Evolutionary conservation across 2,329 filamentous ascomycete genomes (phyloP).

Genomic region (Fulvia fulva): DNA sequence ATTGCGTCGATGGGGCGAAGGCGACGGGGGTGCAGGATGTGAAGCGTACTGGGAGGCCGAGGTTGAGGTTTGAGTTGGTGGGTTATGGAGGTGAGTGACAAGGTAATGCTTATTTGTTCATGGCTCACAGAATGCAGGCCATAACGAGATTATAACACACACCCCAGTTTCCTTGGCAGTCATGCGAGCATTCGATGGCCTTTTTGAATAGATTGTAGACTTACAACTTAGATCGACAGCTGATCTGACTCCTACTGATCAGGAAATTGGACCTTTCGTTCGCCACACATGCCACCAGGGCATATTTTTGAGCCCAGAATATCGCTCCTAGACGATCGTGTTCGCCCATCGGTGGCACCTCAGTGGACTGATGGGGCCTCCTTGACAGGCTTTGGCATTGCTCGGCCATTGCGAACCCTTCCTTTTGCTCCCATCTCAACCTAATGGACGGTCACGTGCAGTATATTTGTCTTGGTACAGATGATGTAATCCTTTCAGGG

Average conservation of each 20-base stretch:
- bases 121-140: constrained; percentile 47
- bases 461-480: neutral
- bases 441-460: too few species aligned
- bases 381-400: too few species aligned
- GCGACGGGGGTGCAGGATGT: constrained; percentile 24
- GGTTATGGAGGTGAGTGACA: constrained; percentile 39
- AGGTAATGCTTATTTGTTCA: neutral
- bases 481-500: neutral
- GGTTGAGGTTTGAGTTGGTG: constrained; percentile 42
- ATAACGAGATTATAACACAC: constrained; percentile 66
- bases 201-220: constrained; percentile 11
- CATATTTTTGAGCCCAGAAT: too few species aligned
- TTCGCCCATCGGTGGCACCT: too few species aligned
- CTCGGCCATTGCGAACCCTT: too few species aligned
- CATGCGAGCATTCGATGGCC: constrained; percentile 58
- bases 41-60: constrained; percentile 24
- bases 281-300: too few species aligned
- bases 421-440: too few species aligned
- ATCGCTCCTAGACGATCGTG: too few species aligned
- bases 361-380: too few species aligned
- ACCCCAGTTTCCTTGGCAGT: constrained; percentile 62
- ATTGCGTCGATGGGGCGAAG: constrained; percentile 31
- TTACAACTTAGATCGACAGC: neutral
- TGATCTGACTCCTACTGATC: too few species aligned
- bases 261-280: neutral